Conservation (phyloP, 352 stramenopile genomes). For the Aphanomyces stellatus region DNA sequence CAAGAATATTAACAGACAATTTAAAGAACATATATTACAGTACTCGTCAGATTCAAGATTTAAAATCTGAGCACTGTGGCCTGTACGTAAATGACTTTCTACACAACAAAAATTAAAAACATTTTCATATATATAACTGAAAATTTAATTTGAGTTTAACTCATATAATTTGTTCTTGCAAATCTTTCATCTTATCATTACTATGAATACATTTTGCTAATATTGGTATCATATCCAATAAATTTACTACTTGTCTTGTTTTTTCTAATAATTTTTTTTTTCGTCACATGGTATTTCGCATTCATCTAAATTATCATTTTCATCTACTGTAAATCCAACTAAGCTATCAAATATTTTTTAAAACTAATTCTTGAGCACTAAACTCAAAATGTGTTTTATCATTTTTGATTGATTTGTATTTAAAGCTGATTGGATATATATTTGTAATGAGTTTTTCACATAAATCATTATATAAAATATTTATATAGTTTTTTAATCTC, state of each 20-base stretch:
- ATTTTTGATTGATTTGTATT: not conserved
- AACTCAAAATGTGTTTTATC: not conserved
- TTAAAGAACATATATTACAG: not conserved
- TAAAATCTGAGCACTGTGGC: not conserved
- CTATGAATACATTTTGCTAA: not conserved
- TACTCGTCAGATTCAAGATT: not conserved
- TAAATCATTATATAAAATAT: not conserved
- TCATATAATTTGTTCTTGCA: not conserved
- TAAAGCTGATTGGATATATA: not conserved
- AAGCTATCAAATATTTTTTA: not conserved
- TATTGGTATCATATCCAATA: not conserved
- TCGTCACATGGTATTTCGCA: not conserved
- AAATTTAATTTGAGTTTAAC: not conserved
- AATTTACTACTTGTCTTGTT: not conserved
- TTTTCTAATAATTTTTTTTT: not conserved
- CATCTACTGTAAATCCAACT: not conserved
- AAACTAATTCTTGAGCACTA: not conserved
- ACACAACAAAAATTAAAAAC: not conserved
- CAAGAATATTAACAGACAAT: not conserved
- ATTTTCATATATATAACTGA: not conserved
- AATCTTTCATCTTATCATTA: not conserved
- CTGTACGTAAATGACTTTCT: not conserved
- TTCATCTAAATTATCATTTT: not conserved
- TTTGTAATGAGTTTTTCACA: not conserved
- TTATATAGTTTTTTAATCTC: not conserved